Evolutionary conservation across 2,329 filamentous ascomycete species (phyloP).

Genomic region (Colletotrichum spaethianum): DNA sequence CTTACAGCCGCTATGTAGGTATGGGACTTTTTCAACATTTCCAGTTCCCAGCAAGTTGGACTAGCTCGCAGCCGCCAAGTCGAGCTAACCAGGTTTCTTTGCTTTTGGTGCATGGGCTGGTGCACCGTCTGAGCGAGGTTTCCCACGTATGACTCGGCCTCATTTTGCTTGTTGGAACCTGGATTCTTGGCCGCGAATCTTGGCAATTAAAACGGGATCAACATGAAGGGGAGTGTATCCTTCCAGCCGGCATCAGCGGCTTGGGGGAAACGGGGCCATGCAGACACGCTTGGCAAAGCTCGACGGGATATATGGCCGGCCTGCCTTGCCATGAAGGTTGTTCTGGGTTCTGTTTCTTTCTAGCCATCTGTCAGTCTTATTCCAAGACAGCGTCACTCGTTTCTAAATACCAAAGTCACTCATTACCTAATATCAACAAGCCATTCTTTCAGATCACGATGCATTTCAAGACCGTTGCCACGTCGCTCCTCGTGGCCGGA

Average conservation of each 20-base stretch:
- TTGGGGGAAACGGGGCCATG: background rate
- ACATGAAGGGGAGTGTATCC: slow-evolving; percentile 15
- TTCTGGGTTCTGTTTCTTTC: background rate
- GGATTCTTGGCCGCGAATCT: slow-evolving; percentile 18
- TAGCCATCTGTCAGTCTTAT: slow-evolving; percentile 9
- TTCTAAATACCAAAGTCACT: slow-evolving; percentile 25
- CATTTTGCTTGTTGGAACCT: slow-evolving; percentile 9
- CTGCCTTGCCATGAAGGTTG: background rate
- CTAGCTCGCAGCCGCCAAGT: slow-evolving; percentile 21
- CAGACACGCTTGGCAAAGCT: slow-evolving; percentile 15
- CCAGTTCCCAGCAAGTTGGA: slow-evolving; percentile 22
- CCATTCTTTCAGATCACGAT: slow-evolving; percentile 22
- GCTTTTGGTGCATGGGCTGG: slow-evolving; percentile 15
- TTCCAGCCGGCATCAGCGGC: background rate
- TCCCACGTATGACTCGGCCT: slow-evolving; percentile 28
- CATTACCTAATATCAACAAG: slow-evolving; percentile 22
- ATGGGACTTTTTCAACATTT: slow-evolving; percentile 17
- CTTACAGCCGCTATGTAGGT: slow-evolving; percentile 2
- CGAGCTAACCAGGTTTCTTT: slow-evolving; percentile 18
- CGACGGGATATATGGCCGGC: slow-evolving; percentile 35
- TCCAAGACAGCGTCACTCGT: slow-evolving; percentile 35
- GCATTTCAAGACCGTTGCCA: slow-evolving; percentile 36
- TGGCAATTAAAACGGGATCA: slow-evolving; percentile 36
- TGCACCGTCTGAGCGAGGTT: slow-evolving; percentile 7
- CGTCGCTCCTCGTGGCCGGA: slow-evolving; percentile 40